phyloP scores from a whole-genome alignment of 2,329 filamentous ascomycete species.

The Mycosphaerelloides madeirae region DNA sequence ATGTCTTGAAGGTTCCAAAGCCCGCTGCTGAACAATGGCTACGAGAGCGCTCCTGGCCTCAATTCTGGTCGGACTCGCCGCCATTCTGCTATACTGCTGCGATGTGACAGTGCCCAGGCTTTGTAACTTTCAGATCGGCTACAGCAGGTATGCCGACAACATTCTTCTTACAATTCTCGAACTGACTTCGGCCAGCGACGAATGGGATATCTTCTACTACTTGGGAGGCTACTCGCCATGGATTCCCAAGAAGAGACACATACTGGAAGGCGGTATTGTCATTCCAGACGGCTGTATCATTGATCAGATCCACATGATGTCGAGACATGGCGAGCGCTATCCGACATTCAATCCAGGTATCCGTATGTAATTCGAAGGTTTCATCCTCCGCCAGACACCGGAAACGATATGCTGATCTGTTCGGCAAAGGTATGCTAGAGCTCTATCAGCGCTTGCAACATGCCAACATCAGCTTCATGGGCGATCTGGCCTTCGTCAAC shows the following conservation, averaged over 20 bases:
- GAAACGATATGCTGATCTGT: background rate
- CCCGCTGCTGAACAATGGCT: background rate
- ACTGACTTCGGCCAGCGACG: slow-evolving; percentile 4
- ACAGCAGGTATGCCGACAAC: background rate
- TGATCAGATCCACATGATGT: slow-evolving; percentile 58
- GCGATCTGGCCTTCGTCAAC: slow-evolving; percentile 52
- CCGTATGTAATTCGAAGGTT: slow-evolving; percentile 37
- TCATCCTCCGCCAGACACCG: background rate
- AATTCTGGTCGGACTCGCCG: background rate
- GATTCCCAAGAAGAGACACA: slow-evolving; percentile 46
- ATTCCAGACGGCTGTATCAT: slow-evolving; percentile 48
- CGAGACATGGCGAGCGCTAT: slow-evolving; percentile 55
- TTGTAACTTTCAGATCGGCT: background rate
- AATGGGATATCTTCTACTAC: slow-evolving; percentile 39
- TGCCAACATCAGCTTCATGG: slow-evolving; percentile 40
- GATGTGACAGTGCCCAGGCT: background rate
- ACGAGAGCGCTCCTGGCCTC: background rate
- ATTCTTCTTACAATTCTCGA: background rate
- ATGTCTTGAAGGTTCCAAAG: background rate
- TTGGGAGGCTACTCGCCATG: slow-evolving; percentile 54
- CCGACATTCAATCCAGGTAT: slow-evolving; percentile 48
- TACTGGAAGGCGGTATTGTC: slow-evolving; percentile 38
- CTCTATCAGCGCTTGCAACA: slow-evolving; percentile 46
- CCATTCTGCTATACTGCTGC: background rate
- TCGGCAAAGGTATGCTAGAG: slow-evolving; percentile 41